Base-by-base conservation (phyloP, 805 yeast species). In the Starmera quercuum region DNA sequence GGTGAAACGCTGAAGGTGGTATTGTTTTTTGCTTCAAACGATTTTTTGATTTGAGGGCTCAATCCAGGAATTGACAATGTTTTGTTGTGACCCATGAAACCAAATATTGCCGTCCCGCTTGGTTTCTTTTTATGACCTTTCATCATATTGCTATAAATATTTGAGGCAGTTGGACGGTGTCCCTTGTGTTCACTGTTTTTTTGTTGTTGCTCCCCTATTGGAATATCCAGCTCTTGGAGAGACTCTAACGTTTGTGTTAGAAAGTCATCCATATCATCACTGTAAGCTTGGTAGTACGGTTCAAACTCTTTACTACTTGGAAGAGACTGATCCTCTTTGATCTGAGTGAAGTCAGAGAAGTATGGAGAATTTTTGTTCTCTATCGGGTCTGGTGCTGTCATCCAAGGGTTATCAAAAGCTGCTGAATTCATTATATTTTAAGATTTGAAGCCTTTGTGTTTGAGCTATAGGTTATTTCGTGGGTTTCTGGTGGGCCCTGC, bases 41-140 rank as follows among this genome's bases (percentile, higher is more conserved):
- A 26, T 14, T 27, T 28, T 17, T 31, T 32, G 27, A 39, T 45
- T 6, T 47, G 25, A 20, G 44, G 46, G n/a, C 38, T 41, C 28
- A 63, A 34, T 10, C 81, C 82, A 6, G 77, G 71, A 29, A 82
- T 68, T 3, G 83, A 74, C 24, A 82, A 54, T 30, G 75, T 80
- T 37, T 73, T 71, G 38, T 68, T 68, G 51, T 82, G 88, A 30
- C 74, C 76, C 7, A 67, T 60, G 44, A 71, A 82, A 0, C 94
- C 94, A 55, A 83, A 83, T 19, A 83, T 82, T 3, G 83, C 90
- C 4, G 90, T 79, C 11, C 94, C 94, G 60, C 87, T 79, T 14
- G 73, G 64, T 37, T 75, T 74, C 42, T 84, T 70, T 34, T 68
- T 57, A 50, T 82, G 90, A 17, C 55, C 51, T 37, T 30, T 44